A percentile compares a stretch with the other conserved stretches of the same genome.
Evolutionary conservation across 139 green algal genomes (phyloP).

Genomic region (Auxenochlorella protothecoides): DNA sequence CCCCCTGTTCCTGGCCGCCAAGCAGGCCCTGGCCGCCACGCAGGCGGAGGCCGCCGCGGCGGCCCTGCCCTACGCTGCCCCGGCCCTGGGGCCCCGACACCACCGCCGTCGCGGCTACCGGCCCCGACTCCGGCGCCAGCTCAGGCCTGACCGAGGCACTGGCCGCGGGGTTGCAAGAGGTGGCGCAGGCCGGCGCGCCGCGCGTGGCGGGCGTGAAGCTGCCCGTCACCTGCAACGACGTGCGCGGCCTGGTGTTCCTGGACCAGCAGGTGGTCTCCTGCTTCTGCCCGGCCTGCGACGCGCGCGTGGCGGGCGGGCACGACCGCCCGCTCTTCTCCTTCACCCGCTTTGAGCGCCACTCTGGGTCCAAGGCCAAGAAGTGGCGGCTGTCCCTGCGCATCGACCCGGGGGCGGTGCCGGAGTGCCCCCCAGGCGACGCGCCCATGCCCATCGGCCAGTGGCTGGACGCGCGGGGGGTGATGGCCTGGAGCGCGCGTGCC

Average conservation of each 20-base stretch:
- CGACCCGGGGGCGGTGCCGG: constrained; percentile 8
- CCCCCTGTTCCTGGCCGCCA: too few species aligned
- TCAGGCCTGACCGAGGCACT: too few species aligned
- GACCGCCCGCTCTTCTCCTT: constrained; percentile 22
- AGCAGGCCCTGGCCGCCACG: too few species aligned
- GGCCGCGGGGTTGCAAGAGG: too few species aligned
- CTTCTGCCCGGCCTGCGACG: constrained; percentile 12
- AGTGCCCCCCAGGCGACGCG: constrained; percentile 6
- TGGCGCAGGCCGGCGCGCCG: too few species aligned
- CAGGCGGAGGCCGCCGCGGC: too few species aligned
- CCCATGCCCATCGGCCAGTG: constrained; percentile 16
- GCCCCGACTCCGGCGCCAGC: too few species aligned
- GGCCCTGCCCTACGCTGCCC: too few species aligned
- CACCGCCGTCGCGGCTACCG: too few species aligned
- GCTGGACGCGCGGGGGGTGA: constrained; percentile 13
- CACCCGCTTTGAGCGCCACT: constrained; percentile 23
- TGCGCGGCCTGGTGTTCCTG: constrained; percentile 14
- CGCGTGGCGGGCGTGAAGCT: constrained; percentile 3
- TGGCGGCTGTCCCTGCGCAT: constrained; percentile 20
- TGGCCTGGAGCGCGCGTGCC: constrained; percentile 2
- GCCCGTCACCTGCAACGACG: constrained; percentile 17
- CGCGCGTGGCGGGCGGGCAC: constrained; percentile 9
- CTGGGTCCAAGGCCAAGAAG: constrained; percentile 20
- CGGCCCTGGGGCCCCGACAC: too few species aligned
- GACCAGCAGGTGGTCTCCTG: constrained; percentile 22